A percentile compares a stretch with the other conserved stretches of the same genome.
Evolutionary conservation across 495 filamentous ascomycete species (phyloP).

Genomic region (Xylaria nigripes): DNA sequence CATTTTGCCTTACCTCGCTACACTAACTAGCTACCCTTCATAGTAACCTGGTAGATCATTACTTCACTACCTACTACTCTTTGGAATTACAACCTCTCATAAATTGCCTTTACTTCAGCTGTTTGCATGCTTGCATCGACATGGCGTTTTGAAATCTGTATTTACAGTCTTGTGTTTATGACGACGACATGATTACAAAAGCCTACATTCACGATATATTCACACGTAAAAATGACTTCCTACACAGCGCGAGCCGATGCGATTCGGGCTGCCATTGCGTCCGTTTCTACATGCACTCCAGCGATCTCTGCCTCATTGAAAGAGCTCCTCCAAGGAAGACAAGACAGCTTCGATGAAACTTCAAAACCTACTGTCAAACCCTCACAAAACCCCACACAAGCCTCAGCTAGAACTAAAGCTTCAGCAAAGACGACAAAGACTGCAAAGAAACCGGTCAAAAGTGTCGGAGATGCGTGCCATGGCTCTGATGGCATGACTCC

Average conservation of each 20-base stretch:
- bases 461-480: slow-evolving; percentile 20
- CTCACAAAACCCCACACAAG: slow-evolving; percentile 26
- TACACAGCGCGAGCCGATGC: slow-evolving; percentile 35
- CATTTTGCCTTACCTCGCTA: background rate
- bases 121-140: slow-evolving; percentile 3
- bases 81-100: background rate
- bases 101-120: background rate
- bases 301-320: slow-evolving; percentile 41
- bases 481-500: slow-evolving; percentile 36
- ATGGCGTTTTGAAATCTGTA: slow-evolving; percentile 11
- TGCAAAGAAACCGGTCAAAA: slow-evolving; percentile 14
- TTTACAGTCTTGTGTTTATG: slow-evolving; percentile 10
- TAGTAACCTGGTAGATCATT: background rate
- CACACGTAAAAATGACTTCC: slow-evolving; percentile 36
- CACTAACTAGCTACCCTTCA: background rate
- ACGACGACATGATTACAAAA: slow-evolving; percentile 21
- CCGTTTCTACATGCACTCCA: slow-evolving; percentile 46
- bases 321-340: slow-evolving; percentile 36
- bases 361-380: slow-evolving; percentile 28
- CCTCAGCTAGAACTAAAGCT: slow-evolving; percentile 18
- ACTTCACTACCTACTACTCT: background rate
- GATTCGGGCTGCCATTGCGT: slow-evolving; percentile 44
- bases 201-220: slow-evolving; percentile 10
- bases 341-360: slow-evolving; percentile 21
- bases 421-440: slow-evolving; percentile 10